Conservation (phyloP, 345 rosid species). For the Eutrema japonicum region DNA sequence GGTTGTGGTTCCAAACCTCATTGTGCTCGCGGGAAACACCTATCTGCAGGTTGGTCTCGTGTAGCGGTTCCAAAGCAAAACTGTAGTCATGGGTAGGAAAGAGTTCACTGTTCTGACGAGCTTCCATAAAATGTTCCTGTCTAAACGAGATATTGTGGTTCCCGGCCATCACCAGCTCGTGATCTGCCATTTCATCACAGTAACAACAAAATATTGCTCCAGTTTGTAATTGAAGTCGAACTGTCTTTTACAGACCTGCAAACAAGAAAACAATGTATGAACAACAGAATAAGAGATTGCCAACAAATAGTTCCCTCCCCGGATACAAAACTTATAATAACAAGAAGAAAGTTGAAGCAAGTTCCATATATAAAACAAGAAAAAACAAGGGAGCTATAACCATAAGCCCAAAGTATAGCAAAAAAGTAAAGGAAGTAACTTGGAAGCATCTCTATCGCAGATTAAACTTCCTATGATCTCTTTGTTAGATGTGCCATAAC, state of each 20-base stretch:
- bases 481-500: neutral
- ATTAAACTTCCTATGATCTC: neutral
- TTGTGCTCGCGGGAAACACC: conserved; percentile 41
- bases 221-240: neutral
- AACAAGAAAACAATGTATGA: conserved; percentile 14
- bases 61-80: conserved; percentile 39
- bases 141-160: conserved; percentile 35
- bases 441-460: neutral
- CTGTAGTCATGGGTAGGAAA: conserved; percentile 39
- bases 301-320: conserved; percentile 3
- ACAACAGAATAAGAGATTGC: neutral
- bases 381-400: neutral
- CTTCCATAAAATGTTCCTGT: conserved; percentile 39
- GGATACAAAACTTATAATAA: neutral
- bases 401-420: conserved; percentile 4
- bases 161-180: conserved; percentile 40
- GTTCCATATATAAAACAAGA: neutral
- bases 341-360: conserved; percentile 12
- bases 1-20: conserved; percentile 33
- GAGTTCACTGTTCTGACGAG: conserved; percentile 33
- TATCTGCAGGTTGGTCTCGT: conserved; percentile 37
- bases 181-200: conserved; percentile 45
- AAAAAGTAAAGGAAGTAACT: conserved; percentile 14
- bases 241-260: conserved; percentile 6
- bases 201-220: conserved; percentile 3